These are phyloP conservation scores for Lepidium campestre DNA, from an alignment of 441 rosid genomes.

Conservation along the genomic window DNA sequence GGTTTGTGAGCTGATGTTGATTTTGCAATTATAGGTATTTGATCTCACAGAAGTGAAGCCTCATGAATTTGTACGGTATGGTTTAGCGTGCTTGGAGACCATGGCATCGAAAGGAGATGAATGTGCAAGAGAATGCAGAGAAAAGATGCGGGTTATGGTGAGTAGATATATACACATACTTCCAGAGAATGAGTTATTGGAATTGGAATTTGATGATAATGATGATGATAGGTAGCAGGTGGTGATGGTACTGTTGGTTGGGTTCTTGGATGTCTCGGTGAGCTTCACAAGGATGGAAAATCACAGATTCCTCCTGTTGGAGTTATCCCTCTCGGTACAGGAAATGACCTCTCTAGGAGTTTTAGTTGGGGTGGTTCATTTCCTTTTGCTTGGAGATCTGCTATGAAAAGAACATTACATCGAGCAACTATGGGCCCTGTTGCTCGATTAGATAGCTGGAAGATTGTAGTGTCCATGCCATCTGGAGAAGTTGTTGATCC, in stretches of 20 bases:
- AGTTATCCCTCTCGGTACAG: constrained; percentile 83
- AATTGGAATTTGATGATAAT: not conserved
- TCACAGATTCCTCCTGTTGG: constrained; percentile 76
- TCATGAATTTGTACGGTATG: constrained; percentile 54
- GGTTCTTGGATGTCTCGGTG: constrained; percentile 75
- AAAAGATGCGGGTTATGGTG: constrained; percentile 67
- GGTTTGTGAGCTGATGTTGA: not conserved
- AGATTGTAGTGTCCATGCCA: constrained; percentile 54
- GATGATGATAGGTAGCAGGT: constrained; percentile 71
- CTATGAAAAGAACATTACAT: constrained; percentile 58
- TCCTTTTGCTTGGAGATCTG: constrained; percentile 86
- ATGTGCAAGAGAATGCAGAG: constrained; percentile 65
- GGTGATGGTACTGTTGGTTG: constrained; percentile 96
- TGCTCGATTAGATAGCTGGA: constrained; percentile 74
- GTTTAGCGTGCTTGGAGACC: constrained; percentile 60
- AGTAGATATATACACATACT: not conserved
- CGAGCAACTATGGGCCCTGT: constrained; percentile 48
- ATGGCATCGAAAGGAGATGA: constrained; percentile 55
- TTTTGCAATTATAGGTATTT: constrained; percentile 51
- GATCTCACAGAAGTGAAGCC: constrained; percentile 74
- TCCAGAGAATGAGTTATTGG: not conserved
- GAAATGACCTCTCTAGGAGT: constrained; percentile 83
- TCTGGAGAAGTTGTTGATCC: constrained; percentile 52
- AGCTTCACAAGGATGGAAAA: constrained; percentile 42
- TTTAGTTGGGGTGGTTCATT: constrained; percentile 93